These are phyloP conservation scores for Cystobasidium pallidum DNA, from an alignment of 1,284 basidiomycete genomes.

Conservation along the genomic window DNA sequence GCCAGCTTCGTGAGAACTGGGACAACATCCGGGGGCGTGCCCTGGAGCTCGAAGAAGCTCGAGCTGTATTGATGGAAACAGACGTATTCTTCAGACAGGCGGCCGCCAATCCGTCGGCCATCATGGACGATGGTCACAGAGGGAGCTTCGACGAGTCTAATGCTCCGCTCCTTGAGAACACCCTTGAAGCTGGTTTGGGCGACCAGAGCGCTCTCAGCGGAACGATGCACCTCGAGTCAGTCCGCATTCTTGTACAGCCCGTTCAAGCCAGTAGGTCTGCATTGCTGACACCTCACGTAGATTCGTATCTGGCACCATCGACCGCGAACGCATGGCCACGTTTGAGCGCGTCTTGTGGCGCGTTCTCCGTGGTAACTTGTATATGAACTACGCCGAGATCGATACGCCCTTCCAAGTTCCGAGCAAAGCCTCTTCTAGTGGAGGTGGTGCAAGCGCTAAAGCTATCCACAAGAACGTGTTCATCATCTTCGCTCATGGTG, in stretches of 20 bases:
- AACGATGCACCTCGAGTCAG: constrained; percentile 82
- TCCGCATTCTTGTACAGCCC: constrained; percentile 22
- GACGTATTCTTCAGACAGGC: constrained; percentile 94
- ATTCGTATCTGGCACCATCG: constrained; percentile 96
- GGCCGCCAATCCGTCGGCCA: constrained; percentile 49
- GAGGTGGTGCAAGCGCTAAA: constrained; percentile 67
- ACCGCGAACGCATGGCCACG: constrained; percentile 85
- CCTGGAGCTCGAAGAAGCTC: constrained; percentile 87
- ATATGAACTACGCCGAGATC: constrained; percentile 94
- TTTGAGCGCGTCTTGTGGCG: constrained; percentile 99
- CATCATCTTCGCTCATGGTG: constrained; percentile 98
- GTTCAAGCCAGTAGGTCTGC: not conserved
- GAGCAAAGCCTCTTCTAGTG: constrained; percentile 60
- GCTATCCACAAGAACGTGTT: constrained; percentile 88
- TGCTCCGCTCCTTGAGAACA: constrained; percentile 87
- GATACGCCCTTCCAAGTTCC: constrained; percentile 89
- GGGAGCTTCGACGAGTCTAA: constrained; percentile 88
- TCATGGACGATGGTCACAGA: constrained; percentile 70
- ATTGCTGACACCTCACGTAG: constrained; percentile 57
- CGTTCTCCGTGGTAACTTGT: constrained; percentile 94
- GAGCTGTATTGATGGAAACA: constrained; percentile 90
- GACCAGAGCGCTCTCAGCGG: constrained; percentile 54
- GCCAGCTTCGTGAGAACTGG: constrained; percentile 93
- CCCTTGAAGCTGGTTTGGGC: constrained; percentile 64
- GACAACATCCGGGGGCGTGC: constrained; percentile 84